These are phyloP conservation scores for Camelina laxa DNA, from an alignment of 345 rosid species.

Conservation along the genomic window DNA sequence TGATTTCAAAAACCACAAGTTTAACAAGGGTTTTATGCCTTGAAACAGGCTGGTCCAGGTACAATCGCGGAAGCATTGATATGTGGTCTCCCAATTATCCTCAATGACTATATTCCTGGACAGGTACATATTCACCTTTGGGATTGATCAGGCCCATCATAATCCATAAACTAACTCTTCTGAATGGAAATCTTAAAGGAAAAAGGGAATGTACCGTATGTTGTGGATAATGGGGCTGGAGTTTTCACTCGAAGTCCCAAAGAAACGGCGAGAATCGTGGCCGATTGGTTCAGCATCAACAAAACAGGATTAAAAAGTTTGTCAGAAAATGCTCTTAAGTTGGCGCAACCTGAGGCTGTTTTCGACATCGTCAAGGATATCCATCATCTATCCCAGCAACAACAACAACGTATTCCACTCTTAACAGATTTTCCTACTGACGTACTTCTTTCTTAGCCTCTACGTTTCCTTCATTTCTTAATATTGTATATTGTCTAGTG, in stretches of 20 bases:
- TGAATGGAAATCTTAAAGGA: constrained; percentile 53
- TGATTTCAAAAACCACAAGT: background rate
- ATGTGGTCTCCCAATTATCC: constrained; percentile 89
- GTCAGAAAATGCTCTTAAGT: constrained; percentile 78
- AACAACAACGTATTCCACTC: constrained; percentile 42
- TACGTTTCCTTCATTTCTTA: constrained; percentile 16
- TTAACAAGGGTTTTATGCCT: constrained; percentile 15
- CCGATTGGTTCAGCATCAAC: constrained; percentile 81
- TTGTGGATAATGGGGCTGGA: constrained; percentile 90
- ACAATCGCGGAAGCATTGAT: constrained; percentile 94
- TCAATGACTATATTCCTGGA: constrained; percentile 98
- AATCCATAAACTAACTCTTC: constrained; percentile 5
- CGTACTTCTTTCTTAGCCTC: background rate
- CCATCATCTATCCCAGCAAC: constrained; percentile 62
- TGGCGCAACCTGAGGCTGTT: constrained; percentile 94
- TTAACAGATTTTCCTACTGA: constrained; percentile 33
- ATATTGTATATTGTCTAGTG: constrained; percentile 26
- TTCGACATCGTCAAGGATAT: constrained; percentile 92
- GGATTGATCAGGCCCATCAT: background rate
- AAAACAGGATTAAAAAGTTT: constrained; percentile 59
- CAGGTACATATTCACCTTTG: constrained; percentile 55
- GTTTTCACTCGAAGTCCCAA: constrained; percentile 88
- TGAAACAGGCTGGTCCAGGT: constrained; percentile 91
- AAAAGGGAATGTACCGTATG: constrained; percentile 95
- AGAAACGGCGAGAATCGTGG: constrained; percentile 79